A percentile compares a stretch with the other conserved stretches of the same genome.
Conservation (phyloP, 441 rosid genomes). For the Corymbia citriodora region DNA sequence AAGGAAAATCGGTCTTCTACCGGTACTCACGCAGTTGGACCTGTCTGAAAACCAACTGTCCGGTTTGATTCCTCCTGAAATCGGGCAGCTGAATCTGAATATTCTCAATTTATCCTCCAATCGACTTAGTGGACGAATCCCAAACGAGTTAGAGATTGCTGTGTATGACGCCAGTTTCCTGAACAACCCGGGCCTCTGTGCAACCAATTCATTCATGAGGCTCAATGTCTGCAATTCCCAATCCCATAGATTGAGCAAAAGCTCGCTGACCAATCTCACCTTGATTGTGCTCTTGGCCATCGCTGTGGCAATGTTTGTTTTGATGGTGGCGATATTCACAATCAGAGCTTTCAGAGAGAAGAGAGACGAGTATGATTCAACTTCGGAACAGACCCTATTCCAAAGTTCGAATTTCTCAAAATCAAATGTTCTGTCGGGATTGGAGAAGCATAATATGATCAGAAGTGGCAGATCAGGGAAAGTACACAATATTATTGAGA, state of each 20-base stretch:
- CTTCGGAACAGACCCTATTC: background rate
- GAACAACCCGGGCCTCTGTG: conserved; percentile 38
- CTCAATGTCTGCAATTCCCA: conserved; percentile 8
- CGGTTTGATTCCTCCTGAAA: conserved; percentile 24
- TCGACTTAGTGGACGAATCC: conserved; percentile 25
- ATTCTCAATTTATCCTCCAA: conserved; percentile 56
- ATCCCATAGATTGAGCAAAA: background rate
- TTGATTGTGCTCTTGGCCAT: background rate
- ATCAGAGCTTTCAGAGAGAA: no score
- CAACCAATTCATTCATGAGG: background rate
- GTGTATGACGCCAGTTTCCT: conserved; percentile 38
- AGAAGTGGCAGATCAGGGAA: conserved; percentile 54
- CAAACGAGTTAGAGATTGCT: conserved; percentile 21
- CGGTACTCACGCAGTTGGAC: conserved; percentile 18
- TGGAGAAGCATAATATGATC: conserved; percentile 23
- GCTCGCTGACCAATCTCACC: background rate
- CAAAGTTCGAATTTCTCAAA: background rate
- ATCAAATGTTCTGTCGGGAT: background rate
- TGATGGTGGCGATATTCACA: no score
- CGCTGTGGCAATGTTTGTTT: no score
- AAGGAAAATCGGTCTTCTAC: conserved; percentile 17
- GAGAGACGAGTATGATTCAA: background rate
- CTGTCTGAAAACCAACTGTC: conserved; percentile 30
- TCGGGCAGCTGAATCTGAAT: conserved; percentile 8
- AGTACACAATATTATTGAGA: background rate